Base-by-base conservation (phyloP, 345 rosid genomes). In the Salix purpurea region DNA sequence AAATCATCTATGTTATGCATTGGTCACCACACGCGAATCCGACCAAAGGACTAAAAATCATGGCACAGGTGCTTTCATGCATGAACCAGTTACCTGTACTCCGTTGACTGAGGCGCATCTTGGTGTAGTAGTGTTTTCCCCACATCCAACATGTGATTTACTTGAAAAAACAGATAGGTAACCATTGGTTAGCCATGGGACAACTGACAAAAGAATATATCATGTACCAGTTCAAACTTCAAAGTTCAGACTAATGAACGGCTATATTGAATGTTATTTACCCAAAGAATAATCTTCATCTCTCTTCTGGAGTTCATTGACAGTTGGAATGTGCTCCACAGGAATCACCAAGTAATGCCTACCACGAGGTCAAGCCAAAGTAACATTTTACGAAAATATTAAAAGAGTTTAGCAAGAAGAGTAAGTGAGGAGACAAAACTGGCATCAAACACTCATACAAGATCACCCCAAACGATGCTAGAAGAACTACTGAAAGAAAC, bases 301-400 rank as follows among this genome's bases (percentile, higher is more conserved):
- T 77, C 87, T 82, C 82, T 89, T 88, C 65, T 74, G 85, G 11
- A 95, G 94, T 79, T 90, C 85, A 39, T 56, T 88, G 65, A 90
- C 94, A 2, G 96, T 90, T 24, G 96, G 80, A 85, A 95, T 89
- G 78, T 92, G 97, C 82, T 86, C 75, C 75, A 83, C 84, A 40
- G 99, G 96, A 79, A 93, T 89, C 23, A 94, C 94, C 88, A 90
- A 84, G 83, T 89, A 95, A 80, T 95, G 99, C 88, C 99, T 92
- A 74, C 40, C 66, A 80, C 18, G 54, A 48, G n/a, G 28, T 1
- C 67, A 68, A 37, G 6, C 21, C 40, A 48, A 62, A 69, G 14
- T 26, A 36, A 30, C 54, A n/a, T 46, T 65, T 72, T 2, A 60
- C 39, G 58, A 42, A 39, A 69, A 40, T 0, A 40, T 67, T 23